Base-by-base conservation (phyloP, 2,329 filamentous ascomycete genomes). In the Aspergillus aculeatus region DNA sequence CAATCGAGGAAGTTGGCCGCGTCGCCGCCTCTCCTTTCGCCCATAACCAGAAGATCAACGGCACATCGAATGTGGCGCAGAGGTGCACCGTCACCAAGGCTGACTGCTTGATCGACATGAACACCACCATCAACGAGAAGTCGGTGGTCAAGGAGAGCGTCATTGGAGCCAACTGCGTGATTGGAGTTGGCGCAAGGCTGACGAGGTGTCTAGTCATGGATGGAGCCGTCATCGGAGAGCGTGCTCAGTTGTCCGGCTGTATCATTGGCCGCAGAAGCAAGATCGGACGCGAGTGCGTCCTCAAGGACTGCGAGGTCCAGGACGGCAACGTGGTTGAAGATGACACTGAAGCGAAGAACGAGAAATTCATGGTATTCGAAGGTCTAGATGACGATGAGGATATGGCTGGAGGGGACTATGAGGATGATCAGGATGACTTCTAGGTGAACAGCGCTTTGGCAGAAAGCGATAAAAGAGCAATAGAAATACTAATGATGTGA, bases 171-270 rank as follows among this genome's bases (percentile, higher is more conserved):
- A 92, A 91, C 68, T 96, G 92, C 73, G 89, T 90, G 68, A 94
- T 99, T 64, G 87, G 88, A 63, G 87, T 89, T 66, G 92, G 92
- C n/a, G 92, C 90, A 31, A 90, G 93, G 65, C 78, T 99, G 49
- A 88, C 87, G n/a, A 86, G 93, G 64, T 98, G 94, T 75, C 77
- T 98, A 51, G 79, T 98, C 21, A 97, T 98, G 92, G 94, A 98
- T 62, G 91, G 91, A 3, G 93, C 91, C 0, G 87, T 91, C 7
- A 84, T 99, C 12, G 93, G 91, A 14, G 90, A 91, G 68, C 89
- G 89, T 48, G 93, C 89, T 71, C 92, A 92, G 74, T 80, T 98
- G 54, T 95, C 90, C 1, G 90, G 91, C 23, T 97, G 93, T 71
- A 90, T 98, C 32, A 78, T 98, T 47, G 95, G 95, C 4, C 86